Evolutionary conservation across 148 eudicot genomes (phyloP), one percentile per base, ranked within the genome.

Genomic region (Rhododendron vialii): DNA sequence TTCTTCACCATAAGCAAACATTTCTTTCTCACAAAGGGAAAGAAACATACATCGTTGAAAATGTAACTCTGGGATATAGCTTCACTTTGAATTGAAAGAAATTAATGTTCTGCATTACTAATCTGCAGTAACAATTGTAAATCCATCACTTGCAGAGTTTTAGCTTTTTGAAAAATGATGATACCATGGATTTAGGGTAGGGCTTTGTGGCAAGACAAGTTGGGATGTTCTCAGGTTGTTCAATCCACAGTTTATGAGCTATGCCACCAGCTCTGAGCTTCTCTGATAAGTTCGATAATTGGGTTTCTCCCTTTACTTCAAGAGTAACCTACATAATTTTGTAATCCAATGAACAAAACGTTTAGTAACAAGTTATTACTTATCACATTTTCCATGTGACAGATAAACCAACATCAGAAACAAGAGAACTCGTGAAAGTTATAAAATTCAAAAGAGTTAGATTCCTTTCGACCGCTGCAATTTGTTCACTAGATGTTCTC

Each of bases 141-240:
- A 14, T 67, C 33, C 55, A 76, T 94, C 95, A 96, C 93, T 96
- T 96, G 75, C 99, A 96, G 84, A 96, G 98, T 90, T 95, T 95
- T n/a, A 96, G 90, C 89, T 89, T 95, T 83, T 88, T 96, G 90
- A 96, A 94, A 87, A 89, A 95, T 38, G 92, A 84, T 0, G 96
- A 92, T 2, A 94, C 96, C 0, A 89, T 0, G 7, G 99, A 92
- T 88, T 96, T 96, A 2, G 99, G 96, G 86, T 94, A 96, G 0
- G 99, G 98, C 83, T 94, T 96, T 30, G 96, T 92, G 47, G 98
- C 98, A 55, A 96, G 89, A 77, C 98, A 96, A 7, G 98, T 94
- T 0, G 98, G 94, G 69, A 90, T 81, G 81, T 96, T 96, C 91
- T 96, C 98, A 24, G 98, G 98, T 85, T 93, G 98, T 86, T 96